Conservation (phyloP, 2,329 filamentous ascomycete species). For the Beauveria caledonica region DNA sequence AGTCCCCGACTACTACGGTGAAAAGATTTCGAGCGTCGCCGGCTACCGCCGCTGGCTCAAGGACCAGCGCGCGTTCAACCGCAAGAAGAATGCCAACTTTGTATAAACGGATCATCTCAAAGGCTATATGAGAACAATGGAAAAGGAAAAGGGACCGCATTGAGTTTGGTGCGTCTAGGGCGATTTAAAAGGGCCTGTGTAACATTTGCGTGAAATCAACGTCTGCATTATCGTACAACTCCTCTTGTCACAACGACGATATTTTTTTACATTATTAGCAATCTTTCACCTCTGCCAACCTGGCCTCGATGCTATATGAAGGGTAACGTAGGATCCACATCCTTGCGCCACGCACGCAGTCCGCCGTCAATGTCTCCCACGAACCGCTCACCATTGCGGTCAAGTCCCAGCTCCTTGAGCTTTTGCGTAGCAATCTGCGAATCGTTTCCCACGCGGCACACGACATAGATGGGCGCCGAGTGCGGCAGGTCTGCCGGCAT, state of each 20-base stretch:
- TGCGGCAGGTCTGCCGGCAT: conserved; percentile 29
- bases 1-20: conserved; percentile 95
- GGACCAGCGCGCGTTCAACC: conserved; percentile 94
- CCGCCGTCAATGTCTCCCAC: conserved; percentile 67
- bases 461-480: conserved; percentile 55
- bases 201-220: conserved; percentile 7
- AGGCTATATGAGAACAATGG: not conserved
- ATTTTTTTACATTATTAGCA: conserved; percentile 6
- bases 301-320: conserved; percentile 32
- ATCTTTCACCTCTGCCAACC: not conserved
- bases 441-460: conserved; percentile 72
- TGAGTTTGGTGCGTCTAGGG: conserved; percentile 12
- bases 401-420: conserved; percentile 54
- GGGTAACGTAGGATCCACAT: conserved; percentile 52
- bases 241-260: conserved; percentile 20
- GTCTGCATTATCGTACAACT: conserved; percentile 17
- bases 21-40: conserved; percentile 90
- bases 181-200: conserved; percentile 4
- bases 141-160: conserved; percentile 3
- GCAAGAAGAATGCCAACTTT: conserved; percentile 72
- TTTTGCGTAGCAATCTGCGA: conserved; percentile 62
- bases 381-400: conserved; percentile 39
- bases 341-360: conserved; percentile 61
- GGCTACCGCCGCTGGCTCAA: conserved; percentile 95
- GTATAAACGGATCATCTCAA: conserved; percentile 32